Evolutionary conservation across 495 filamentous ascomycete species (phyloP), one percentile per base, ranked within the genome.

Genomic region (Diplogelasinospora grovesii): DNA sequence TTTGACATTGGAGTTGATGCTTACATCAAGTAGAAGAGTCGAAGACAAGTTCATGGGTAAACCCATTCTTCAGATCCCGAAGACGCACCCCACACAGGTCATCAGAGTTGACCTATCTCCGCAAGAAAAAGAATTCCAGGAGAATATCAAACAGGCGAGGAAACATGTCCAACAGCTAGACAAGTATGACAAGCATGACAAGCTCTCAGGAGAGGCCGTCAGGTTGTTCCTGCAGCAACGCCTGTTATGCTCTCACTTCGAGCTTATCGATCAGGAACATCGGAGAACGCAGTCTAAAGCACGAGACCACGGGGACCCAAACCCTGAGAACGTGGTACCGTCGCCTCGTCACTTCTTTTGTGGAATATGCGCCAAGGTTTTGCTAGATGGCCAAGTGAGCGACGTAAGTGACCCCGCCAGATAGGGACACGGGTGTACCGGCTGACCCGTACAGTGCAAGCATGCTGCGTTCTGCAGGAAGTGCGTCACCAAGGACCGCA

Each of bases 51-150:
- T 84, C 15, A 71, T 85, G 38, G 63, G 67, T 13, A 52, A 60
- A 1, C 74, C 76, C 1, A 65, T 86, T 3, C 43, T 86, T 3
- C 64, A 64, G 3, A 60, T 85, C 0, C 82, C 81, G 0, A 42
- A 54, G 1, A 52, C 46, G 10, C 51, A 70, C 16, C 51, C 46
- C 0, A 29, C 26, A 10, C 26, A 45, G 27, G 5, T 27, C 5
- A 21, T 45, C 19, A 22, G 8, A 21, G 36, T 50, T 3, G 25
- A 45, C 0, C 32, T 50, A 10, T 31, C 26, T 2, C 31, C 21
- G 5, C 2, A 14, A 9, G 47, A 50, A 14, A 0, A n/a, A 5
- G n/a, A 19, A 9, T 0, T 18, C 3, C 40, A 41, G 14, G 3
- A 36, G 16, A 10, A 35, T 20, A 4, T 35, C 14, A 5, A 11